Base-by-base conservation (phyloP, 1,284 basidiomycete genomes). In the Ustilago loliicola region DNA sequence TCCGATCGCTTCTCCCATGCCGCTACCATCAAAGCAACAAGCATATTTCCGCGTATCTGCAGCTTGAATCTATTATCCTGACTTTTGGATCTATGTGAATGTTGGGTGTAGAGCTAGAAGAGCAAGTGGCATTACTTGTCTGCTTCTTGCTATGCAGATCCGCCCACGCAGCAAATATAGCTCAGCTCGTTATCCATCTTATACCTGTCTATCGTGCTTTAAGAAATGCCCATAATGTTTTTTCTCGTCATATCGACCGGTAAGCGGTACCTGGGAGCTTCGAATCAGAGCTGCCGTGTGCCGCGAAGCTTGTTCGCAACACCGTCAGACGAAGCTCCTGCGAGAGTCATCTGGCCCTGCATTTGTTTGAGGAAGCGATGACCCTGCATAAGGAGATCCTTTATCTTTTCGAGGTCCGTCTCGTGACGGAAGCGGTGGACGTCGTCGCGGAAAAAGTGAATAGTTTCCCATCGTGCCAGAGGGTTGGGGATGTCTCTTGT, bases 401-500 rank as follows among this genome's bases (percentile, higher is more conserved):
- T 77, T 59, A 77, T 79, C 25, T 38, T 55, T 36, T 71, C 74
- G 13, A 77, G 59, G 25, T 79, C 72, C 25, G 64, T 73, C 48
- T 70, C 74, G 40, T 77, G 53, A 1, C 62, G 72, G 45, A 65
- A 70, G 29, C 66, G 60, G n/a, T 77, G 66, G 2, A 79, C 64
- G 48, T 79, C 77, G 19, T 72, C 61, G 2, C 76, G 67, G 53
- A 78, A 79, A 61, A 75, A 83, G 11, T 80, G 65, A 21, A 83
- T 77, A 5, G 82, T 82, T 58, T 83, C 82, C 61, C 80, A 70
- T 13, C 82, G 69, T 8, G 82, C 82, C 1, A 61, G 17, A 6
- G 82, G 82, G 27, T 83, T 81, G 1, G 80, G 77, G 17, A 83
- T 83, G 62, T 78, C 74, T 34, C 82, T 50, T 2, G 82, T 76